These are phyloP conservation scores for Aspergillus sp. DNA, from an alignment of 2,329 filamentous ascomycete species.

Conservation along the genomic window DNA sequence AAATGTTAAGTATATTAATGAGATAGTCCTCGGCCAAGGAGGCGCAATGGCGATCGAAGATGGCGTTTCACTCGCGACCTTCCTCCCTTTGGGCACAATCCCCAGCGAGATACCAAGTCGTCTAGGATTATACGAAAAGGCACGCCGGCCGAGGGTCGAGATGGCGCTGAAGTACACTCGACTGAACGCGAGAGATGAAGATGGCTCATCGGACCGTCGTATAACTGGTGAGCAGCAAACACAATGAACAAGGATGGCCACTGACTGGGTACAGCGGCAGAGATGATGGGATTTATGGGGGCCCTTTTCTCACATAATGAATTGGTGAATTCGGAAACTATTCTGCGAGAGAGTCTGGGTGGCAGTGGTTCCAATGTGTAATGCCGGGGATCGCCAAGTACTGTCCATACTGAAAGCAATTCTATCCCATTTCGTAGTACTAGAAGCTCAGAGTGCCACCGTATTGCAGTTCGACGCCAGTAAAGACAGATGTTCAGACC, in stretches of 20 bases:
- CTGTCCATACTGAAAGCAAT: too few relatives aligned
- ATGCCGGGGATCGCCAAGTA: too few relatives aligned
- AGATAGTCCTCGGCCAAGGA: conserved; percentile 30
- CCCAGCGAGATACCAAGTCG: conserved; percentile 16
- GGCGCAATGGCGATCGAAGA: conserved; percentile 36
- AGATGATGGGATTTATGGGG: conserved; percentile 24
- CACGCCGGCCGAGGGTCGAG: conserved; percentile 23
- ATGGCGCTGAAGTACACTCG: conserved; percentile 22
- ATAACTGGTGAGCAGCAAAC: conserved; percentile 15
- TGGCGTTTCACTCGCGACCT: conserved; percentile 26
- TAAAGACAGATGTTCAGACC: too few relatives aligned
- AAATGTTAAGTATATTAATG: background rate
- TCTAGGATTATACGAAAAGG: conserved; percentile 22
- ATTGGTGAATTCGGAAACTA: conserved; percentile 3
- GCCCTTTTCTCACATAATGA: conserved; percentile 24
- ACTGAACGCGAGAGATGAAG: conserved; percentile 25
- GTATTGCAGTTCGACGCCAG: too few relatives aligned
- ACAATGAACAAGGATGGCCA: too few relatives aligned
- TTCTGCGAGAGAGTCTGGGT: background rate
- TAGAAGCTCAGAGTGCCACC: too few relatives aligned
- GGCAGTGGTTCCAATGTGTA: background rate
- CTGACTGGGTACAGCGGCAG: conserved; percentile 13
- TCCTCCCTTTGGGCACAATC: conserved; percentile 22
- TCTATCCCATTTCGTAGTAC: too few relatives aligned
- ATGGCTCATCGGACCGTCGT: conserved; percentile 8